Conservation (phyloP, 2,329 filamentous ascomycete genomes). For the Leptodontidium sp. region DNA sequence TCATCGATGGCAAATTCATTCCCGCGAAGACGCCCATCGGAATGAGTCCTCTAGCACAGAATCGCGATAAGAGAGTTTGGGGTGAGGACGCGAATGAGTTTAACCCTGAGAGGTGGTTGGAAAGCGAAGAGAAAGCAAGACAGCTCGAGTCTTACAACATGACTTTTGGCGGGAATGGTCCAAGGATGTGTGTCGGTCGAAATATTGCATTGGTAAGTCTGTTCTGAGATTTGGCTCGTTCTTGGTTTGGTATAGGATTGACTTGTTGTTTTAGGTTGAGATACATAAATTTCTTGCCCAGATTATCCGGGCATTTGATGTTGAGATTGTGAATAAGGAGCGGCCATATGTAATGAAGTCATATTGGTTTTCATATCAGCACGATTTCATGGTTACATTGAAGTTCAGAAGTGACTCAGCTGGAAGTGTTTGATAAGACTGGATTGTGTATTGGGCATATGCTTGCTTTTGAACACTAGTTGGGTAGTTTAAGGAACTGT, state of each 20-base stretch:
- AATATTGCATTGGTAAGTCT: conserved; percentile 18
- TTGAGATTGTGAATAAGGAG: conserved; percentile 18
- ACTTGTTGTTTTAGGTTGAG: conserved; percentile 9
- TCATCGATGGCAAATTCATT: conserved; percentile 19
- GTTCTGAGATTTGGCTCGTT: not conserved
- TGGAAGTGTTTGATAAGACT: not conserved
- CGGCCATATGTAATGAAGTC: conserved; percentile 14
- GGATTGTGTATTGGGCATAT: not conserved
- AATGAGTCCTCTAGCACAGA: conserved; percentile 46
- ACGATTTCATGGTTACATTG: conserved; percentile 17
- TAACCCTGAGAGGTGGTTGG: conserved; percentile 74
- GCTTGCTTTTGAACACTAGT: not conserved
- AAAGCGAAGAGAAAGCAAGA: conserved; percentile 56
- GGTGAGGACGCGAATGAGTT: conserved; percentile 74
- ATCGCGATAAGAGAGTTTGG: conserved; percentile 66
- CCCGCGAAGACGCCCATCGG: conserved; percentile 12
- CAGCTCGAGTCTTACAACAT: conserved; percentile 16
- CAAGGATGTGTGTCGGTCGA: conserved; percentile 11
- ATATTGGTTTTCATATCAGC: conserved; percentile 17
- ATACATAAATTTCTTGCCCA: conserved; percentile 22
- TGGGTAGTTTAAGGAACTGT: not conserved
- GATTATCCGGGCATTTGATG: conserved; percentile 15
- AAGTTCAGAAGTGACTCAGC: not conserved
- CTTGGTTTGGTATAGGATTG: not conserved
- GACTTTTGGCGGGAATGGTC: conserved; percentile 16